These are phyloP conservation scores for Apophysomyces elegans DNA, from an alignment of 371 early-diverging fungal species.

Conservation along the genomic window DNA sequence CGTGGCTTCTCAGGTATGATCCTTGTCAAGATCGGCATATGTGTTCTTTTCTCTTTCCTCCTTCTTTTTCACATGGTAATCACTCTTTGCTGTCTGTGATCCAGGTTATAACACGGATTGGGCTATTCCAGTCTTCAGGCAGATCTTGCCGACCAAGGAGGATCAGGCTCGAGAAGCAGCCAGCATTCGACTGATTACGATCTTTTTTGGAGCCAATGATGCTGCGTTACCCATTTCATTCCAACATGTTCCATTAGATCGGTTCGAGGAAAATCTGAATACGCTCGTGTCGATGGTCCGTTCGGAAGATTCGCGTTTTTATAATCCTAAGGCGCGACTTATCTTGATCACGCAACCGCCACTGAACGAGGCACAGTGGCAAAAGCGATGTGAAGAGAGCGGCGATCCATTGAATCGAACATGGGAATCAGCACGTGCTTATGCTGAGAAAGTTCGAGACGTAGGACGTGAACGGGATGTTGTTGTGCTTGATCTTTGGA, in stretches of 20 bases:
- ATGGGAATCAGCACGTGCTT: conserved; percentile 47
- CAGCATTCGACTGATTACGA: conserved; percentile 61
- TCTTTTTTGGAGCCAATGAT: conserved; percentile 90
- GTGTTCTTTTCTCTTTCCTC: background rate
- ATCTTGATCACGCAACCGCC: conserved; percentile 83
- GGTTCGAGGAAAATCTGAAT: conserved; percentile 63
- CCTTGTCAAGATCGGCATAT: background rate
- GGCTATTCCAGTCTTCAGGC: conserved; percentile 62
- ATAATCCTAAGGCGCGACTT: conserved; percentile 61
- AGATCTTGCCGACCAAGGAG: conserved; percentile 51
- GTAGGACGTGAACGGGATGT: conserved; percentile 52
- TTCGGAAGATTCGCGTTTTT: conserved; percentile 51
- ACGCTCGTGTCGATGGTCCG: conserved; percentile 58
- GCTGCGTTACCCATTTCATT: conserved; percentile 53
- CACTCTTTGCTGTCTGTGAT: conserved; percentile 7
- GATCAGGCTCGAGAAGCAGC: conserved; percentile 37
- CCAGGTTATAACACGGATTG: conserved; percentile 79
- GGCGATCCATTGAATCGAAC: conserved; percentile 54
- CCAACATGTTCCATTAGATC: conserved; percentile 71
- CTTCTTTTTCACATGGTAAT: background rate
- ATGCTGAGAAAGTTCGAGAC: conserved; percentile 61
- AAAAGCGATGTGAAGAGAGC: conserved; percentile 31
- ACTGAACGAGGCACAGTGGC: conserved; percentile 64
- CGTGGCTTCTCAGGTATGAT: conserved; percentile 74
- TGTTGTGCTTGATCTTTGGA: conserved; percentile 66